Percentiles rank a stretch among this genome's conserved stretches.
These are phyloP conservation scores for Cordyceps pruinosa DNA, from an alignment of 2,329 filamentous ascomycete species.

Conservation along the genomic window DNA sequence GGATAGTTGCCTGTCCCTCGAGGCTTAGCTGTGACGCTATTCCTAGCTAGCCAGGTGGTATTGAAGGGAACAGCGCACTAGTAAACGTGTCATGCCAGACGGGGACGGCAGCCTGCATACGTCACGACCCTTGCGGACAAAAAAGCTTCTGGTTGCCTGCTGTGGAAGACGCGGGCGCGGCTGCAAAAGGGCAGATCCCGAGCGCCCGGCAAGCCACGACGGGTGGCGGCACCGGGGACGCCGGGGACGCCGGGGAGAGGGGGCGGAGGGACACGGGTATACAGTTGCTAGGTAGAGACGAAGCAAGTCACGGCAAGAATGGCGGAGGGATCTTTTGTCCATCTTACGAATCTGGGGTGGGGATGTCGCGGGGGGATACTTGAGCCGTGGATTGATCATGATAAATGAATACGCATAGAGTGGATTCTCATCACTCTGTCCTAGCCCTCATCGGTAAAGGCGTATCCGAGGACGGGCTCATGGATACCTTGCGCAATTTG, in stretches of 20 bases:
- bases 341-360: not conserved
- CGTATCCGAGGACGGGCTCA: not conserved
- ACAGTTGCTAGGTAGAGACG: no score
- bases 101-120: no score
- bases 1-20: not conserved
- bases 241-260: not conserved
- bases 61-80: not conserved
- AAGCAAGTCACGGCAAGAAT: not conserved
- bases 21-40: not conserved
- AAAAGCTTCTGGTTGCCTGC: no score
- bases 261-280: no score
- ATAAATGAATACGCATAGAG: not conserved
- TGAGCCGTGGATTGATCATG: not conserved
- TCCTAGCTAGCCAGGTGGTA: conserved; percentile 2
- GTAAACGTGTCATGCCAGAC: no score
- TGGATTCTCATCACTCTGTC: not conserved
- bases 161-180: no score
- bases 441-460: not conserved
- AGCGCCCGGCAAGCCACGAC: no score
- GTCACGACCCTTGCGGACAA: no score
- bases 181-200: no score
- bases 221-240: no score
- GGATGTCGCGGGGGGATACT: no score
- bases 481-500: no score
- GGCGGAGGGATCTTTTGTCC: not conserved